Evolutionary conservation across 768 basidiomycete species (phyloP).

Genomic region (Krasilnikovozyma curviuscula): DNA sequence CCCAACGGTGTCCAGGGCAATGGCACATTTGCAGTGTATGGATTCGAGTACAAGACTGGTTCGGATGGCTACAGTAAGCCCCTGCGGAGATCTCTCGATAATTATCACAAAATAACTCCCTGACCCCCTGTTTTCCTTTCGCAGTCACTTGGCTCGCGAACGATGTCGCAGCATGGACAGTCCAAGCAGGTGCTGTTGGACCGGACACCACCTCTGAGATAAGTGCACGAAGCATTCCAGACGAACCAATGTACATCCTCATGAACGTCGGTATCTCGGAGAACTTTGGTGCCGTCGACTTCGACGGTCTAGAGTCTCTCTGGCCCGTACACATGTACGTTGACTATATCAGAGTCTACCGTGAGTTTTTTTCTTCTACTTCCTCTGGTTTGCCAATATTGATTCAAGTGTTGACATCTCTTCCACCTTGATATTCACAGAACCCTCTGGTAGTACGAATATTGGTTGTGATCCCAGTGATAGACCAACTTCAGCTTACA

Average conservation of each 20-base stretch:
- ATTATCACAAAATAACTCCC: slow-evolving; percentile 9
- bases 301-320: background rate
- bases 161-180: slow-evolving; percentile 25
- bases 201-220: slow-evolving; percentile 45
- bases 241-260: slow-evolving; percentile 79
- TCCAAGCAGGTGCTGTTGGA: slow-evolving; percentile 43
- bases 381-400: background rate
- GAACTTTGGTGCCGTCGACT: slow-evolving; percentile 58
- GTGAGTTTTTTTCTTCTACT: background rate
- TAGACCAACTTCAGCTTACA: slow-evolving; percentile 67
- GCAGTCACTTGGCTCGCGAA: no score
- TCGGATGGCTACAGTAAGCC: background rate
- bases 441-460: background rate
- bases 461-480: slow-evolving; percentile 65
- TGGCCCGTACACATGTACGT: slow-evolving; percentile 5
- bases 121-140: no score
- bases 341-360: slow-evolving; percentile 1
- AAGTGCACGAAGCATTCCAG: slow-evolving; percentile 46
- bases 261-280: slow-evolving; percentile 66
- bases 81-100: background rate
- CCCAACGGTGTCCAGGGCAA: no score
- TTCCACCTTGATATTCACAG: background rate
- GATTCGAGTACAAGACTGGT: background rate
- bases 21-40: background rate
- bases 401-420: background rate